A percentile compares a stretch with the other conserved stretches of the same genome.
These are phyloP conservation scores for Tetrapyrgos nigripes DNA, from an alignment of 1,284 basidiomycete genomes.

Conservation along the genomic window DNA sequence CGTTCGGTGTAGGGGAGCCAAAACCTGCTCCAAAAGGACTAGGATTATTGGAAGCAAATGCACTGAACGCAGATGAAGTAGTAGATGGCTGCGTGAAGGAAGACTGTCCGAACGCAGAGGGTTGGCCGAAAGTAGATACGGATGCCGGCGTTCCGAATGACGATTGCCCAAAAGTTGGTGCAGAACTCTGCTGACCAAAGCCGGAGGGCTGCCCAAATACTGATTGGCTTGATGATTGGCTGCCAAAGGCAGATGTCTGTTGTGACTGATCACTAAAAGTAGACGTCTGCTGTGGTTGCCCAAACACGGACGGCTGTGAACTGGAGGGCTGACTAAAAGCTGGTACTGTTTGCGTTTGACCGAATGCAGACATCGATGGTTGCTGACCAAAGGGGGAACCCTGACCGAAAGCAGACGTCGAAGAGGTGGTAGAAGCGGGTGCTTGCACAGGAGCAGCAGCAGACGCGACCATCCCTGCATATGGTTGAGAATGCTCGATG, in stretches of 20 bases:
- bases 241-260: slow-evolving; percentile 11
- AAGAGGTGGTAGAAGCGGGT: slow-evolving; percentile 23
- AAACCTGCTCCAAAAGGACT: slow-evolving; percentile 36
- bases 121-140: slow-evolving; percentile 26
- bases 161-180: slow-evolving; percentile 25
- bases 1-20: slow-evolving; percentile 19
- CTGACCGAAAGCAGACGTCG: slow-evolving; percentile 10
- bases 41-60: slow-evolving; percentile 22
- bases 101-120: slow-evolving; percentile 17
- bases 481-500: slow-evolving; percentile 65
- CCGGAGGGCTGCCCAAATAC: slow-evolving; percentile 34
- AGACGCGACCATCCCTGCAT: slow-evolving; percentile 57
- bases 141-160: slow-evolving; percentile 15
- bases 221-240: too few relatives aligned
- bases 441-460: slow-evolving; percentile 21
- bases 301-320: slow-evolving; percentile 13
- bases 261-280: too few relatives aligned
- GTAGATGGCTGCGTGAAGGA: slow-evolving; percentile 11
- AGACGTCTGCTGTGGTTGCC: slow-evolving; percentile 10
- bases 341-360: not conserved
- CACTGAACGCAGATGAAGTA: slow-evolving; percentile 25
- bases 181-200: slow-evolving; percentile 14
- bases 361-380: too few relatives aligned
- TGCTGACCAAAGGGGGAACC: not conserved
- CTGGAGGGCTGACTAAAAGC: slow-evolving; percentile 5